These are phyloP conservation scores for Leccinum pellstonianum DNA, from an alignment of 768 basidiomycete genomes.

Conservation along the genomic window DNA sequence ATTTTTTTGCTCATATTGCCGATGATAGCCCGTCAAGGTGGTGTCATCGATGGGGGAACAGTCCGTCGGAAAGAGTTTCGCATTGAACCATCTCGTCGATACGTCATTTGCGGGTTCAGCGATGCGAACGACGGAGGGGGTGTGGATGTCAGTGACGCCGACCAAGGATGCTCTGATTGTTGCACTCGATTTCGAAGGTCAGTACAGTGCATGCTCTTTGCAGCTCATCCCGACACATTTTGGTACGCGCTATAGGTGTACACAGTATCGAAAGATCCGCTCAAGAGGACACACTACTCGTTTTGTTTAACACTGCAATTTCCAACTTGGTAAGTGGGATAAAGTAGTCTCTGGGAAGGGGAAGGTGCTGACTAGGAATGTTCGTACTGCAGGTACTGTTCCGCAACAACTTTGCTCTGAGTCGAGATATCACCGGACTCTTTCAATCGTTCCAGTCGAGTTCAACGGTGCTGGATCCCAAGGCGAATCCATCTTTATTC, in stretches of 20 bases:
- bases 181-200: slow-evolving; percentile 65
- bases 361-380: neutral
- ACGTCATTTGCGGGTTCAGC: slow-evolving; percentile 66
- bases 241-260: slow-evolving; percentile 38
- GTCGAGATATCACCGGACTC: slow-evolving; percentile 56
- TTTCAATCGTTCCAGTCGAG: slow-evolving; percentile 64
- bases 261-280: slow-evolving; percentile 63
- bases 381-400: slow-evolving; percentile 49
- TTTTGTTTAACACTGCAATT: slow-evolving; percentile 63
- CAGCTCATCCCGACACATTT: neutral
- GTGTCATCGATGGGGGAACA: slow-evolving; percentile 72
- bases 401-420: slow-evolving; percentile 64
- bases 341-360: no score
- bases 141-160: slow-evolving; percentile 68
- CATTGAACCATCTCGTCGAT: slow-evolving; percentile 59
- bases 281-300: slow-evolving; percentile 62
- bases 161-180: slow-evolving; percentile 54
- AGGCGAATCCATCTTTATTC: slow-evolving; percentile 56
- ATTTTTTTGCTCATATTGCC: neutral
- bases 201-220: neutral
- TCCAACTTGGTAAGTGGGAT: slow-evolving; percentile 58
- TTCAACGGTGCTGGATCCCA: slow-evolving; percentile 57
- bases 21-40: slow-evolving; percentile 53
- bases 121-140: slow-evolving; percentile 66
- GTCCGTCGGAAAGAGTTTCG: slow-evolving; percentile 61